Evolutionary conservation across 2,329 filamentous ascomycete genomes (phyloP).

Genomic region (Didymellaceae sp.): DNA sequence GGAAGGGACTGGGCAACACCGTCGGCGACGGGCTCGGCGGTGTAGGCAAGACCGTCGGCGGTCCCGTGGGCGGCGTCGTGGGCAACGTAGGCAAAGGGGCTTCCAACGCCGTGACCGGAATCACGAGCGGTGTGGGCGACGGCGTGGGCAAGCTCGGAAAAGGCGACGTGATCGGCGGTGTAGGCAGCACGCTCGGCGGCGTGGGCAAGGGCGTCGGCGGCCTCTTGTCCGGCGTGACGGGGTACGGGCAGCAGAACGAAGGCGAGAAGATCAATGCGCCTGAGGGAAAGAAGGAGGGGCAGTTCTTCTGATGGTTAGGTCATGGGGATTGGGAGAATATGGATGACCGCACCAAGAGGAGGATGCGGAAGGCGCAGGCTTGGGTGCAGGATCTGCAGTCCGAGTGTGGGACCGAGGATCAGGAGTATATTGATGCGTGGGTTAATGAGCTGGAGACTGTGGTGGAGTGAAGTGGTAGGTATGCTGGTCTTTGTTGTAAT

Average conservation of each 20-base stretch:
- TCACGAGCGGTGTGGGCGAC: slow-evolving; percentile 53
- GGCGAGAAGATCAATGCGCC: slow-evolving; percentile 22
- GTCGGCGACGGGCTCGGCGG: slow-evolving; percentile 50
- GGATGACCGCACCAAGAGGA: slow-evolving; percentile 7
- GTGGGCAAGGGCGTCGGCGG: slow-evolving; percentile 48
- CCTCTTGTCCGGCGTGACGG: slow-evolving; percentile 42
- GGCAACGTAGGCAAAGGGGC: slow-evolving; percentile 52
- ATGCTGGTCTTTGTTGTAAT: not conserved
- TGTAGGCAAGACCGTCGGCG: slow-evolving; percentile 46
- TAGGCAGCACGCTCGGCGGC: slow-evolving; percentile 52
- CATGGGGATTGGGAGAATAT: slow-evolving; percentile 10
- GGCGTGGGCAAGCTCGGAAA: slow-evolving; percentile 54
- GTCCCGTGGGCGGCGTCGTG: slow-evolving; percentile 51
- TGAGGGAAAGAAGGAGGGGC: slow-evolving; percentile 22
- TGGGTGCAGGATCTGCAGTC: slow-evolving; percentile 13
- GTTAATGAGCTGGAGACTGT: slow-evolving; percentile 10
- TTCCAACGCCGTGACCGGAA: slow-evolving; percentile 49
- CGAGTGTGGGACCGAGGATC: slow-evolving; percentile 14
- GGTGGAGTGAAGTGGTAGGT: not conserved
- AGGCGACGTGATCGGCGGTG: slow-evolving; percentile 53
- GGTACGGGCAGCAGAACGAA: slow-evolving; percentile 29
- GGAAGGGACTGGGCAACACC: slow-evolving; percentile 45
- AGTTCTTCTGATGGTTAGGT: slow-evolving; percentile 19
- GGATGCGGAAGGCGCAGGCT: slow-evolving; percentile 11
- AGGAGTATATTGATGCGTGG: slow-evolving; percentile 18